Base-by-base conservation (phyloP, 2,329 filamentous ascomycete species). In the Drechslera avenae region DNA sequence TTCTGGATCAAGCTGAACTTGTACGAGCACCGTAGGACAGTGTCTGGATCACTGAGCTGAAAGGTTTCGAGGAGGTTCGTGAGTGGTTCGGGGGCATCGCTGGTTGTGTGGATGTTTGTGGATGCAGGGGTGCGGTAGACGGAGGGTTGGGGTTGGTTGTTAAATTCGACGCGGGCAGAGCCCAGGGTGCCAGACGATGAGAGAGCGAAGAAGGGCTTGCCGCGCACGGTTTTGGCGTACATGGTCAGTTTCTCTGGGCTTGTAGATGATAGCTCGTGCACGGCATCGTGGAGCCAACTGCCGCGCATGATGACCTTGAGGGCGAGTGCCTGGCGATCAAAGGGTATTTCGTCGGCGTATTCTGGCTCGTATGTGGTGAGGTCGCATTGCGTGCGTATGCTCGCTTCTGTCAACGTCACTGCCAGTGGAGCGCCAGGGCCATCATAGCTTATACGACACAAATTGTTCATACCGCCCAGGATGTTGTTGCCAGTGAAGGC, bases 261-360 rank as follows among this genome's bases (percentile, higher is more conserved):
- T 19, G 91, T 88, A 1, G 80, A 80, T 28, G 79, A 78, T 10
- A 88, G 81, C 68, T 93, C 89, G 1, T 83, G 81, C 33, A 92
- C 78, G 13, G 86, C 85, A 65, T 92, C 89, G 9, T 88, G 81
- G 4, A 93, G 81, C 74, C 84, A 87, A 28, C 83, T 82, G 9
- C 87, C 84, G 60, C 87, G 89, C 89, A 97, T 96, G 69, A 99
- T 97, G 52, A 96, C 91, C 72, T 97, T 99, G 77, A 97, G 89
- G 7, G 85, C 81, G 7, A 97, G 80, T 44, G 86, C 83, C 42
- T 91, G 84, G 26, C 91, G 85, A 66, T 93, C 86, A 60, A 99
- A 91, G 0, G 93, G 94, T 37, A 99, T 97, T 43, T 92, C 88
- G 43, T 92, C 87, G n/a, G 59, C 53, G 40, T 69, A 72, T 8